Percentiles rank a stretch among this genome's conserved stretches.
phyloP scores from a whole-genome alignment of 2,329 filamentous ascomycete genomes.

The Pseudogymnoascus sp. region DNA sequence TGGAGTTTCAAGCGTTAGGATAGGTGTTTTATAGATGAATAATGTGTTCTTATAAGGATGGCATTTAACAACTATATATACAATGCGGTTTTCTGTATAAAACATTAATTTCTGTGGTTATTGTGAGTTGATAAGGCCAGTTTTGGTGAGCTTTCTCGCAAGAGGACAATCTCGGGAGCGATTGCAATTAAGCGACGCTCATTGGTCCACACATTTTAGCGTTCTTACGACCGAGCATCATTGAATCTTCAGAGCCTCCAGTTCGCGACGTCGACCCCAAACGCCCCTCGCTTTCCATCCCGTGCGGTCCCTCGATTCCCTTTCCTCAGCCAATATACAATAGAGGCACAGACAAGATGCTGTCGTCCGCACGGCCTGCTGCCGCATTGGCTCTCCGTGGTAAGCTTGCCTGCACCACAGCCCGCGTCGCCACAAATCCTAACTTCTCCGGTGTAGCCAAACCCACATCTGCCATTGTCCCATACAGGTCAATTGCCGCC shows the following conservation, averaged over 20 bases:
- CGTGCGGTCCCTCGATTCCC: background rate
- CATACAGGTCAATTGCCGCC: constrained; percentile 53
- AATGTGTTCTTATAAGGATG: constrained; percentile 5
- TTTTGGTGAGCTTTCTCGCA: constrained; percentile 6
- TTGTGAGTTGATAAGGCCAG: background rate
- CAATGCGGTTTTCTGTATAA: background rate
- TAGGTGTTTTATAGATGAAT: constrained; percentile 5
- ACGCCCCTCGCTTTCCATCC: background rate
- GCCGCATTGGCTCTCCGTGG: constrained; percentile 36
- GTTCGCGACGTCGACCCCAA: constrained; percentile 1
- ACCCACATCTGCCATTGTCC: constrained; percentile 53
- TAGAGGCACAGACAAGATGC: constrained; percentile 26
- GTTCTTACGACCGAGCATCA: constrained; percentile 7
- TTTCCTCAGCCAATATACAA: constrained; percentile 5
- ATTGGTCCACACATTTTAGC: constrained; percentile 7
- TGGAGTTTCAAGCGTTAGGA: constrained; percentile 7
- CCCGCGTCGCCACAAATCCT: constrained; percentile 17
- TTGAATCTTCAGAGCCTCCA: constrained; percentile 8
- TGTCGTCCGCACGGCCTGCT: constrained; percentile 34
- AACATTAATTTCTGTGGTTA: background rate
- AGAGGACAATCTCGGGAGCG: constrained; percentile 5
- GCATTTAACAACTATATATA: background rate
- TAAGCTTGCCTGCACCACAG: constrained; percentile 19
- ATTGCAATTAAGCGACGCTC: constrained; percentile 7
- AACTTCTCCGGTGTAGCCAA: constrained; percentile 44